Evolutionary conservation across 495 filamentous ascomycete species (phyloP).

Genomic region (Apodospora peruviana): DNA sequence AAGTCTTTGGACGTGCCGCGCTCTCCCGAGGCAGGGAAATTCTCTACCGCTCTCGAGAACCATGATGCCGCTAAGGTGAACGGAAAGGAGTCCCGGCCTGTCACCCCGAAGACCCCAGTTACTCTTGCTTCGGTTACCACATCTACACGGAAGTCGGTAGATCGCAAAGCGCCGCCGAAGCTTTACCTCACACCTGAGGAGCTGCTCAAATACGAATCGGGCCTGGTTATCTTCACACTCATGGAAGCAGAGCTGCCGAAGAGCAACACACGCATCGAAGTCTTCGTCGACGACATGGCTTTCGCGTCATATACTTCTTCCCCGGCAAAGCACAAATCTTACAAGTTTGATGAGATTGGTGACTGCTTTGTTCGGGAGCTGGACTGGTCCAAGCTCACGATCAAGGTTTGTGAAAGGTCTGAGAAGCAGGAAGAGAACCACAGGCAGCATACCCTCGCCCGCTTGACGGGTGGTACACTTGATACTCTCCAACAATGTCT

Average conservation of each 20-base stretch:
- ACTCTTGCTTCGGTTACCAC: conserved; percentile 23
- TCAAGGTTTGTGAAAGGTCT: conserved; percentile 70
- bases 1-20: conserved; percentile 19
- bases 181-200: conserved; percentile 73
- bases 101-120: conserved; percentile 31
- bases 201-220: conserved; percentile 78
- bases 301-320: conserved; percentile 84
- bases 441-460: conserved; percentile 69
- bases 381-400: conserved; percentile 86
- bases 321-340: conserved; percentile 57
- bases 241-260: conserved; percentile 79
- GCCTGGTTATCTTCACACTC: conserved; percentile 89
- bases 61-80: conserved; percentile 20
- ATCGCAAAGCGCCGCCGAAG: conserved; percentile 61
- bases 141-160: conserved; percentile 51
- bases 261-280: conserved; percentile 72
- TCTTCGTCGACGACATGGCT: conserved; percentile 89
- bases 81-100: conserved; percentile 14
- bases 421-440: conserved; percentile 67
- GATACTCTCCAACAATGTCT: conserved; percentile 81
- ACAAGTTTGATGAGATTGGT: conserved; percentile 80
- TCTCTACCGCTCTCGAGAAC: conserved; percentile 26
- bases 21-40: conserved; percentile 34
- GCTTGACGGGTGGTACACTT: conserved; percentile 77
- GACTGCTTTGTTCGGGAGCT: conserved; percentile 96